Conservation (phyloP, 2,329 filamentous ascomycete genomes). For the Cercospora sp. region DNA sequence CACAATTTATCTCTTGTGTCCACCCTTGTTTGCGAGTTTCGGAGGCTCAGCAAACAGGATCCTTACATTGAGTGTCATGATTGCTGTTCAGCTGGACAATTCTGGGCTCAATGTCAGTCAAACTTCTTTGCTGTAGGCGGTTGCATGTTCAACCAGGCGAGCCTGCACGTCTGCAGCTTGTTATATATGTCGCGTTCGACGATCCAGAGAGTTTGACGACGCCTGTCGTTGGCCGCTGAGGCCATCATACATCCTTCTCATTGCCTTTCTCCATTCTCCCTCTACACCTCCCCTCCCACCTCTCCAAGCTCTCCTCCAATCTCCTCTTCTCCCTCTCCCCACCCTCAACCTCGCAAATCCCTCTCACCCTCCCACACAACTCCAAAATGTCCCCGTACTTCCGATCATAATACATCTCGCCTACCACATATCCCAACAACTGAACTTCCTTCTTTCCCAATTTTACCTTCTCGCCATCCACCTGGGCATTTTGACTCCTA, state of each 20-base stretch:
- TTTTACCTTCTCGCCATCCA: slow-evolving; percentile 12
- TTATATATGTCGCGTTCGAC: not conserved
- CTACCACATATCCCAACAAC: slow-evolving; percentile 54
- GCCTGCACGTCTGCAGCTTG: not conserved
- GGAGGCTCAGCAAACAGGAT: not conserved
- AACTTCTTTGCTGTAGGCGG: not conserved
- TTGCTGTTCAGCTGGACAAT: not conserved
- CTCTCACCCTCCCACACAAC: slow-evolving; percentile 30
- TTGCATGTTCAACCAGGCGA: not conserved
- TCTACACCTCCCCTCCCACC: slow-evolving; percentile 9
- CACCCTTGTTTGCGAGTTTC: not conserved
- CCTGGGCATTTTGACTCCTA: not conserved
- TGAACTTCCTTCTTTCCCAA: slow-evolving; percentile 36
- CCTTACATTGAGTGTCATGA: not conserved
- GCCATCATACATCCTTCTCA: not conserved
- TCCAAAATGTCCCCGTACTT: slow-evolving; percentile 52
- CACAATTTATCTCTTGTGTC: not conserved
- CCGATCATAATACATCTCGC: slow-evolving; percentile 60
- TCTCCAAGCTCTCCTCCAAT: slow-evolving; percentile 26
- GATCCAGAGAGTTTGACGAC: not conserved
- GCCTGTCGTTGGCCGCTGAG: not conserved
- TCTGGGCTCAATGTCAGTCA: not conserved
- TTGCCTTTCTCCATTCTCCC: not conserved
- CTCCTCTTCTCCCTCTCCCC: slow-evolving; percentile 28
- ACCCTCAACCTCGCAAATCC: slow-evolving; percentile 28